Evolutionary conservation across 441 rosid species (phyloP).

Genomic region (Eutrema salsugineum): DNA sequence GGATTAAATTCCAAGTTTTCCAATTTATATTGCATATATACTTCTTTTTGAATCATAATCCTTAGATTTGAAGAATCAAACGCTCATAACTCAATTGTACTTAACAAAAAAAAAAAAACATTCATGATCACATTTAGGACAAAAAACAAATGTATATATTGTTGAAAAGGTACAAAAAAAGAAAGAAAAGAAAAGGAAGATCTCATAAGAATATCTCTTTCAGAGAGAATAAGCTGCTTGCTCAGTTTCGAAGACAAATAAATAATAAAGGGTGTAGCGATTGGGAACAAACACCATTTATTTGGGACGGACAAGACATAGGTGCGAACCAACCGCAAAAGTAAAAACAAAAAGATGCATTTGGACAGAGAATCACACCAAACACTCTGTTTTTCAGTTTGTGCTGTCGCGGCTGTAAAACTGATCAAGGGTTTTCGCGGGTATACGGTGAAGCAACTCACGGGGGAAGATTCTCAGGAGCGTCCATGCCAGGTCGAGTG

Average conservation of each 20-base stretch:
- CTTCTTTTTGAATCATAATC: neutral
- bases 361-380: neutral
- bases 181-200: neutral
- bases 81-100: neutral
- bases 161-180: neutral
- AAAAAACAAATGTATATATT: neutral
- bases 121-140: neutral
- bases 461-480: slow-evolving; percentile 94
- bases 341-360: neutral
- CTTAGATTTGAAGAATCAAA: neutral
- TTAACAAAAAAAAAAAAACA: neutral
- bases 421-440: slow-evolving; percentile 85
- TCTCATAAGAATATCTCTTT: slow-evolving; percentile 11
- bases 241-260: slow-evolving; percentile 8
- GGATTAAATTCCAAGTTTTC: slow-evolving; percentile 1
- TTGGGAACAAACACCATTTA: slow-evolving; percentile 21
- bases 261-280: slow-evolving; percentile 5
- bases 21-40: neutral
- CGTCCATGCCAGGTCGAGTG: slow-evolving; percentile 96
- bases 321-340: slow-evolving; percentile 19
- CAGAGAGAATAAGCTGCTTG: slow-evolving; percentile 13
- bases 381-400: slow-evolving; percentile 8
- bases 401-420: slow-evolving; percentile 75
- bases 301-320: slow-evolving; percentile 6
- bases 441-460: slow-evolving; percentile 93